Conservation (phyloP, 2,329 filamentous ascomycete genomes). For the Calonectria montana region DNA sequence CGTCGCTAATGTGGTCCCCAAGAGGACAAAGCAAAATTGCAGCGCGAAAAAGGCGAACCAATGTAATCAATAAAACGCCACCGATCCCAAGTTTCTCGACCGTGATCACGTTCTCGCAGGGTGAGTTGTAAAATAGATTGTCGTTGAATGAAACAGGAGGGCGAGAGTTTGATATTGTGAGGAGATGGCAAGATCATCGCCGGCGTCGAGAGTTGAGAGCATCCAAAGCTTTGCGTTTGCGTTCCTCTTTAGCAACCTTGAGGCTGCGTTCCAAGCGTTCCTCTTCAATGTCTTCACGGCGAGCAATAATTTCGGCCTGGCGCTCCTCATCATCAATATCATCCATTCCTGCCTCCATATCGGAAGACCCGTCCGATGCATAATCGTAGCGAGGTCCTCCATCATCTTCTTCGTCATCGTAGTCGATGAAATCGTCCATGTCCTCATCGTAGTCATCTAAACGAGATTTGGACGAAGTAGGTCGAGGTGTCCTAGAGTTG, state of each 20-base stretch:
- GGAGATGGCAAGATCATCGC: conserved; percentile 30
- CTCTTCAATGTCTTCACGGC: conserved; percentile 75
- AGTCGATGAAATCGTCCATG: conserved; percentile 71
- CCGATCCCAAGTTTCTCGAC: conserved; percentile 29
- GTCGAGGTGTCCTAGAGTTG: conserved; percentile 45
- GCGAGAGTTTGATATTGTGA: not conserved
- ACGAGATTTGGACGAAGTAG: conserved; percentile 48
- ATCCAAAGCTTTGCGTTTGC: conserved; percentile 56
- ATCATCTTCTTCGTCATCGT: conserved; percentile 67
- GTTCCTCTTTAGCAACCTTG: conserved; percentile 72
- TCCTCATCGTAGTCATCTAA: conserved; percentile 73
- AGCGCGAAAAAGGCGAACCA: conserved; percentile 17
- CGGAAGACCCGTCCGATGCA: conserved; percentile 74
- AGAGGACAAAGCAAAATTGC: conserved; percentile 12
- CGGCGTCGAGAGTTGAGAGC: conserved; percentile 47
- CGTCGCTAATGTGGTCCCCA: conserved; percentile 52
- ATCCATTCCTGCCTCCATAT: conserved; percentile 82
- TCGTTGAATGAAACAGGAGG: not conserved
- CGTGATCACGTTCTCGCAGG: conserved; percentile 30
- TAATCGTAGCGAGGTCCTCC: conserved; percentile 62
- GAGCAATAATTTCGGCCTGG: conserved; percentile 69
- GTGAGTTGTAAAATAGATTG: conserved; percentile 1
- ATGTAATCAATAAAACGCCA: conserved; percentile 34
- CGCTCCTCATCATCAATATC: conserved; percentile 81
- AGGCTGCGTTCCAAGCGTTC: conserved; percentile 70